Base-by-base conservation (phyloP, 306 rosid species). In the Cucurbita ficifolia region DNA sequence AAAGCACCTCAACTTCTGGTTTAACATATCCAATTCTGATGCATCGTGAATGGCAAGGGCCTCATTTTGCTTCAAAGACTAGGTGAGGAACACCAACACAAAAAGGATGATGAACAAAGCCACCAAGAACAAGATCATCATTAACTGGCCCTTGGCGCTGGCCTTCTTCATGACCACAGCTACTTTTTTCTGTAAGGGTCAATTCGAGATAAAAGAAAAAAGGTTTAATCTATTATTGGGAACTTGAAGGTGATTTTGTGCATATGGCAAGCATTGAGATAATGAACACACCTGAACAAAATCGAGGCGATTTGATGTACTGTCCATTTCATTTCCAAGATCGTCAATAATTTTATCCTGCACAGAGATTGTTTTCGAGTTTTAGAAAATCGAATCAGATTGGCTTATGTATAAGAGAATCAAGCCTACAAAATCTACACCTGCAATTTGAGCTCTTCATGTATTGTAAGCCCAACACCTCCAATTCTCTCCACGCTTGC, bases 91-190 rank as follows among this genome's bases (percentile, higher is more conserved):
- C 70, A 94, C 97, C 54, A 50, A 6, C 54, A 50, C 19, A 2
- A 94, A 94, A 76, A 94, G 92, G 78, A 95, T 83, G 72, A 95
- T 84, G 81, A 95, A 95, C 76, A 95, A 73, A 8, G 79, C 96
- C 76, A 93, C 81, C 86, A 93, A 87, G 74, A 86, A 91, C 77
- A 87, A 69, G 74, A 93, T 86, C 98, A 93, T 86, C 96, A 87
- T 84, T 17, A 86, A 39, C 89, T 95, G 97, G 53, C 97, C 99
- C 84, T 91, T 95, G 11, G 83, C 86, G 55, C 97, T 83, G 14
- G 99, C 96, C 84, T 91, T 94, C 89, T 94, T 95, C 97, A 95
- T 91, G 50, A 95, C 92, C 83, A 88, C 84, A 48, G 88, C 96
- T 73, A 95, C 96, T 75, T 86, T 95, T 89, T 91, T 95, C 99